Evolutionary conservation across 2,329 filamentous ascomycete genomes (phyloP).

Genomic region (Onygena corvina): DNA sequence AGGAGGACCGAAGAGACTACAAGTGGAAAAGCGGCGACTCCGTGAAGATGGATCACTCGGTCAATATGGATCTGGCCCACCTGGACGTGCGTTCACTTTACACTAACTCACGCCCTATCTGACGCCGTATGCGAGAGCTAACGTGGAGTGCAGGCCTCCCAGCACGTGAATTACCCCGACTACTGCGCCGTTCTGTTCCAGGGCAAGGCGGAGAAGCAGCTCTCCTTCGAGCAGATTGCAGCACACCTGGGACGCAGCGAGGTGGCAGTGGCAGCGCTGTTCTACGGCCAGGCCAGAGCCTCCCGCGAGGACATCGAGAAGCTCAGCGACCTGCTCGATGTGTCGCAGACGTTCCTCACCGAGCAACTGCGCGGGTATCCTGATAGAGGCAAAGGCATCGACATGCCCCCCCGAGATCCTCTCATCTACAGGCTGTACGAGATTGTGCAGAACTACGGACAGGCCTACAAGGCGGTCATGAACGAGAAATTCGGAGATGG

Average conservation of each 20-base stretch:
- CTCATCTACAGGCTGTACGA: conserved; percentile 86
- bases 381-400: conserved; percentile 63
- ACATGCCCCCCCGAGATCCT: conserved; percentile 76
- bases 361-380: conserved; percentile 60
- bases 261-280: conserved; percentile 74
- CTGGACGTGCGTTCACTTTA: conserved; percentile 1
- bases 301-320: conserved; percentile 56
- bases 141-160: conserved; percentile 43
- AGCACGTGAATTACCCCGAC: conserved; percentile 56
- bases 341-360: conserved; percentile 46
- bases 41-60: too few species aligned
- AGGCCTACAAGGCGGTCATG: conserved; percentile 85
- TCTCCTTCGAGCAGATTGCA: conserved; percentile 70
- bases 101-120: not conserved
- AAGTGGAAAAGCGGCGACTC: too few species aligned
- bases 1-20: too few species aligned
- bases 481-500: conserved; percentile 93
- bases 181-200: conserved; percentile 64
- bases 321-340: conserved; percentile 53
- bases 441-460: conserved; percentile 93
- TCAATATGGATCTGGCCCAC: not conserved
- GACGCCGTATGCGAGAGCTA: not conserved
- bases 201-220: conserved; percentile 61
- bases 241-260: conserved; percentile 63
- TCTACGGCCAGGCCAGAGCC: conserved; percentile 76